Evolutionary conservation across 2,329 filamentous ascomycete genomes (phyloP).

Genomic region (Nectriaceae sp.): DNA sequence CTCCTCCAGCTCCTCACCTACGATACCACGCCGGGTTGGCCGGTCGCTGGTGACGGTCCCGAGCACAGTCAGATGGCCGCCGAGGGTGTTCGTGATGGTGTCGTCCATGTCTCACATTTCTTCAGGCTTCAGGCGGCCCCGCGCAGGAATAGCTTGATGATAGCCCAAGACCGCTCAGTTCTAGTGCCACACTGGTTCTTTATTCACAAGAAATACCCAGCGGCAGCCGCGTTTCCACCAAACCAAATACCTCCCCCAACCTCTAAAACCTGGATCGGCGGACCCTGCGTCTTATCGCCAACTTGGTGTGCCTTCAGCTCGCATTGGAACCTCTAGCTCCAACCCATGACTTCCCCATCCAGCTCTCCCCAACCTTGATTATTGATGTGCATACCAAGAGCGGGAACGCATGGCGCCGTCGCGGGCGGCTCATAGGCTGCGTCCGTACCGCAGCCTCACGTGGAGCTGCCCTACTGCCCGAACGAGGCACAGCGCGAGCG

Average conservation of each 20-base stretch:
- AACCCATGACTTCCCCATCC: constrained; percentile 29
- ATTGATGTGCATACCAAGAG: constrained; percentile 5
- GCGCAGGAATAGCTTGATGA: too few species aligned
- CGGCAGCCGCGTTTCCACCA: constrained; percentile 17
- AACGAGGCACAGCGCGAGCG: constrained; percentile 13
- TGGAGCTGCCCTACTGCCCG: constrained; percentile 9
- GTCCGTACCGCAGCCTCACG: constrained; percentile 24
- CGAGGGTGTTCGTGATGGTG: constrained; percentile 25
- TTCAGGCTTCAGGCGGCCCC: neutral
- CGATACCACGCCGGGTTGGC: constrained; percentile 15
- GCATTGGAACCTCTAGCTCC: constrained; percentile 8
- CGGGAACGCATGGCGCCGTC: constrained; percentile 26
- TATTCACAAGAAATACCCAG: too few species aligned
- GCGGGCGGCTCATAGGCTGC: constrained; percentile 19
- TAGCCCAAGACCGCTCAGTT: too few species aligned
- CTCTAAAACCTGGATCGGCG: constrained; percentile 10
- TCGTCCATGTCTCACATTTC: constrained; percentile 29
- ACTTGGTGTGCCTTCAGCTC: constrained; percentile 17
- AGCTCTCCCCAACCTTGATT: constrained; percentile 18
- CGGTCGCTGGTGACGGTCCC: constrained; percentile 19
- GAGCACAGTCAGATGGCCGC: constrained; percentile 33
- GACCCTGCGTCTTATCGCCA: neutral
- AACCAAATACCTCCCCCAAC: neutral
- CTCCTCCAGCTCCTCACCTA: constrained; percentile 20
- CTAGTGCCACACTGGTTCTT: too few species aligned